phyloP scores from a whole-genome alignment of 2,329 filamentous ascomycete genomes.

The Fusarium sp. region DNA sequence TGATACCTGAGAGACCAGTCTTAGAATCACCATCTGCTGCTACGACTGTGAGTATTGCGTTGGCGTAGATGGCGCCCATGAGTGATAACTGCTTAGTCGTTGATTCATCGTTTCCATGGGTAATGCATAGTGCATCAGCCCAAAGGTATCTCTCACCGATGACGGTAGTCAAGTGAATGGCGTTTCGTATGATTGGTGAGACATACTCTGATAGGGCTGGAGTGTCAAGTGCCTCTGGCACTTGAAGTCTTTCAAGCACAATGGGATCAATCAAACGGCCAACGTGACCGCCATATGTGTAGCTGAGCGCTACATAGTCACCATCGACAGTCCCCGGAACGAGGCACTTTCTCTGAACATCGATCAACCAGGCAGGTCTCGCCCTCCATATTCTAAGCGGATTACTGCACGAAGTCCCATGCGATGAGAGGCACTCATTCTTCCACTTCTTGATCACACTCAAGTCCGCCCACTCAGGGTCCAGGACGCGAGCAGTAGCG shows the following conservation, averaged over 20 bases:
- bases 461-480: neutral
- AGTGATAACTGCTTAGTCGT: neutral
- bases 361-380: constrained; percentile 12
- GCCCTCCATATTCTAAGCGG: constrained; percentile 6
- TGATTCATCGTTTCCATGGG: accelerated
- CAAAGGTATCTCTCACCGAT: constrained; percentile 8
- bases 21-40: constrained; percentile 2
- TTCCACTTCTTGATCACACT: neutral
- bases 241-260: too few species aligned
- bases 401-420: neutral
- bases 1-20: neutral
- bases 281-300: neutral
- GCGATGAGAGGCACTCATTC: neutral
- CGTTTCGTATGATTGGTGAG: neutral
- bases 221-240: neutral
- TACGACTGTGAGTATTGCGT: constrained; percentile 1
- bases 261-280: neutral
- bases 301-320: constrained; percentile 8
- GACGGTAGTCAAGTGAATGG: neutral
- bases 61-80: constrained; percentile 17
- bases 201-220: neutral
- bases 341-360: neutral
- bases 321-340: neutral
- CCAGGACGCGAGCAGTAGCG: neutral
- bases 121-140: constrained; percentile 10